Evolutionary conservation across 306 rosid species (phyloP), one percentile per base, ranked within the genome.

Genomic region (Oemleria cerasiformis): DNA sequence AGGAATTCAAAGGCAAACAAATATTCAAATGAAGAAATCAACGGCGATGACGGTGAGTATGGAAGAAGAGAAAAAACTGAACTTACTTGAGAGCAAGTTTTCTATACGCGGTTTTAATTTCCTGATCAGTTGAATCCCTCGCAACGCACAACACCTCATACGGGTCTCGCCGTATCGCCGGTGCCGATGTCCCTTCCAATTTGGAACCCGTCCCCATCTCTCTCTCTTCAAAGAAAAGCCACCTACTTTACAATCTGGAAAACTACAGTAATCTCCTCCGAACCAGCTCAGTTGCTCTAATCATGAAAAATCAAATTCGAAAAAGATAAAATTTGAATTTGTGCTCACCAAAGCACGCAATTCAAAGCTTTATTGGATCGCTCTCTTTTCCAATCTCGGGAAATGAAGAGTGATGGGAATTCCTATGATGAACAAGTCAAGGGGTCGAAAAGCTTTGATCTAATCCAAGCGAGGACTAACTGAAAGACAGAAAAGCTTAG

Each of bases 81-180:
- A 81, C 84, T 58, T 68, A 95, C 99, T 89, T 95, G 81, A 95
- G 96, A 79, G 99, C 99, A 50, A 95, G 99, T 77, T 86, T 91
- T 80, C 96, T 83, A 68, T 91, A 91, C 51, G 99, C 96, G 40
- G 96, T 81, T 88, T 95, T 95, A 21, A 95, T 91, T 72, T 95
- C 99, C 74, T 91, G 97, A 56, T 95, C 99, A 67, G 84, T 76
- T 19, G 96, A 87, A 23, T 91, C 99, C 60, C 86, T 85, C 21
- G 96, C 75, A 39, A 95, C 88, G 20, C 77, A 68, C 71, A 95
- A 83, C 1, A 95, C 97, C 83, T 91, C 96, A n/a, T 95, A 95
- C 7, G 99, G 99, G 79, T 95, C 99, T 49, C 96, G 89, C 65
- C 98, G 86, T 77, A 53, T 72, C 36, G 91, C 86, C 67, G 90